Evolutionary conservation across 2,329 filamentous ascomycete species (phyloP).

Genomic region (Proliferodiscus dingleyae): DNA sequence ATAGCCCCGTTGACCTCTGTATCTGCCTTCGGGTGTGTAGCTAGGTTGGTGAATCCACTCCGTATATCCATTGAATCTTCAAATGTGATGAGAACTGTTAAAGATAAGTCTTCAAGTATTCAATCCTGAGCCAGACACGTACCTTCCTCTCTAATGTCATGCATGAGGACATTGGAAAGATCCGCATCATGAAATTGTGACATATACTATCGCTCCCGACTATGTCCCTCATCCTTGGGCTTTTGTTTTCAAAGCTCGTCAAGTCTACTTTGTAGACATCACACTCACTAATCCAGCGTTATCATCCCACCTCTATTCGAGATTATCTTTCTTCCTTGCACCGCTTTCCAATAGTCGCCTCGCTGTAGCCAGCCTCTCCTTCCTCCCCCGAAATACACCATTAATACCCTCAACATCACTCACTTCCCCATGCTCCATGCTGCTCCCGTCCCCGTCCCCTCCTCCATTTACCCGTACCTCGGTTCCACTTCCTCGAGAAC

Average conservation of each 20-base stretch:
- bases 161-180: too few relatives aligned
- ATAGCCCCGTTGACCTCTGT: constrained; percentile 19
- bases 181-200: too few relatives aligned
- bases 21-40: constrained; percentile 17
- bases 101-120: too few relatives aligned
- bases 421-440: constrained; percentile 19
- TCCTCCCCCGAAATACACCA: constrained; percentile 32
- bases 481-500: not conserved
- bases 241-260: too few relatives aligned
- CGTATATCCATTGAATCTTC: constrained; percentile 6
- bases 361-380: constrained; percentile 39
- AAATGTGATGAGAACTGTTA: constrained; percentile 4
- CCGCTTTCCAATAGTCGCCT: constrained; percentile 30
- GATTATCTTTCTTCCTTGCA: too few relatives aligned
- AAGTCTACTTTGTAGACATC: not conserved
- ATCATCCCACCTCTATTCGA: not conserved
- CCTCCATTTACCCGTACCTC: not conserved
- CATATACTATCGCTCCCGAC: too few relatives aligned
- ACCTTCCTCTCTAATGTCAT: too few relatives aligned
- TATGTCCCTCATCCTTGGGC: too few relatives aligned
- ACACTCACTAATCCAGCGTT: not conserved
- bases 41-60: constrained; percentile 22
- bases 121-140: too few relatives aligned
- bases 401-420: constrained; percentile 22
- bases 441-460: constrained; percentile 5